Percentiles rank a stretch among this genome's conserved stretches.
phyloP scores from a whole-genome alignment of 192 early-diverging fungal genomes.

The Gigaspora rosea region DNA sequence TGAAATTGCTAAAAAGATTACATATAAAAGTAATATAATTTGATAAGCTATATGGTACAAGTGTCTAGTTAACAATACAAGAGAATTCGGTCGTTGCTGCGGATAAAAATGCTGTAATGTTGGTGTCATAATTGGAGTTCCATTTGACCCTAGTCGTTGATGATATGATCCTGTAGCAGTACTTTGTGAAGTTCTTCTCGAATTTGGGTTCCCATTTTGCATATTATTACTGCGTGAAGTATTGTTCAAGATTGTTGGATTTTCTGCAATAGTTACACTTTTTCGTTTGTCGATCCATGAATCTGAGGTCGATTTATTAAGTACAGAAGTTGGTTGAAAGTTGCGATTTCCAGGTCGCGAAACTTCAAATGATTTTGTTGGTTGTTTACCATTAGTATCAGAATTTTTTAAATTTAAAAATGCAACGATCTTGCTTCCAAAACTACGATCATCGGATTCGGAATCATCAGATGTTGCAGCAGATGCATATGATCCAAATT shows the following conservation, averaged over 20 bases:
- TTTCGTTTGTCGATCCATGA: slow-evolving; percentile 12
- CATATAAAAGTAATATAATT: slow-evolving; percentile 9
- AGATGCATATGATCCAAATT: not conserved
- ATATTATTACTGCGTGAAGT: not conserved
- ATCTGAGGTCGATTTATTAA: not conserved
- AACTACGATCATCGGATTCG: not conserved
- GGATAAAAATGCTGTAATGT: not conserved
- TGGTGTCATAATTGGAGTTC: not conserved
- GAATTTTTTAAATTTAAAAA: slow-evolving; percentile 1
- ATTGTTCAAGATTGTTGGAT: not conserved
- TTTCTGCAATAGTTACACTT: slow-evolving; percentile 7
- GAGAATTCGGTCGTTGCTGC: not conserved
- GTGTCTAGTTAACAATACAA: not conserved
- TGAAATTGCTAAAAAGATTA: not conserved
- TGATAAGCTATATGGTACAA: not conserved
- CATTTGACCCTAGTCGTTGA: not conserved
- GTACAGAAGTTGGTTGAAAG: too few species aligned
- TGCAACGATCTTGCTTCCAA: not conserved
- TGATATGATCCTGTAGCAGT: not conserved
- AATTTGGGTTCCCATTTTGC: not conserved
- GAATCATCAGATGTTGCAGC: not conserved
- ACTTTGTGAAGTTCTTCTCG: not conserved
- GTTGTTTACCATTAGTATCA: not conserved
- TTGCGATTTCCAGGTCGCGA: slow-evolving; percentile 3
- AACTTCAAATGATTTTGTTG: slow-evolving; percentile 16